Conservation (phyloP, 1,284 basidiomycete genomes). For the Malassezia furfur region DNA sequence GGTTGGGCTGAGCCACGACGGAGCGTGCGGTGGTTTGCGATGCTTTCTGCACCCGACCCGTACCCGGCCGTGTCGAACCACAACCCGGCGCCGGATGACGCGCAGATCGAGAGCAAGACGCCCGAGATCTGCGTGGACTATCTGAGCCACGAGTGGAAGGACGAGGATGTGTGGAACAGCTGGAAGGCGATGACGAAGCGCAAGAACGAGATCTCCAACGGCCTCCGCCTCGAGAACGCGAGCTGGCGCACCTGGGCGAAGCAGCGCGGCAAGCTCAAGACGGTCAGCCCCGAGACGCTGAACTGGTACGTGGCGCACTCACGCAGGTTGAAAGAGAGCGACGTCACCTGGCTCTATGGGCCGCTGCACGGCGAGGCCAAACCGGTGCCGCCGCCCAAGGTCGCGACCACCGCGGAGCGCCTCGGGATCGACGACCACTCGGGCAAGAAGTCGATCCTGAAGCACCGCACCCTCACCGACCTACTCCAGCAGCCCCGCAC, state of each 20-base stretch:
- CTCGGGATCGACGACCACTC: constrained; percentile 51
- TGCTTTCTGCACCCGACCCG: constrained; percentile 46
- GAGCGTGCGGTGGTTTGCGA: constrained; percentile 6
- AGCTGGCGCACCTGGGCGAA: constrained; percentile 99
- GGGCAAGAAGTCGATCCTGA: constrained; percentile 74
- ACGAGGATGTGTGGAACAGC: constrained; percentile 95
- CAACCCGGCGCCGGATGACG: constrained; percentile 43
- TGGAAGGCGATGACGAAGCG: constrained; percentile 97
- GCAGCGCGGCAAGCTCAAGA: constrained; percentile 90
- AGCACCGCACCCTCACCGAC: constrained; percentile 85
- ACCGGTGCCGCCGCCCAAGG: constrained; percentile 54
- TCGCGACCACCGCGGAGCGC: constrained; percentile 53
- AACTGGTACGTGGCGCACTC: constrained; percentile 67
- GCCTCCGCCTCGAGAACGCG: constrained; percentile 87
- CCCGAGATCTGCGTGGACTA: constrained; percentile 60
- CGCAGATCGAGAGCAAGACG: constrained; percentile 41
- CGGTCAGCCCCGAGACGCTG: constrained; percentile 88
- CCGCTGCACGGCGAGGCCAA: constrained; percentile 67
- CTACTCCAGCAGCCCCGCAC: constrained; percentile 58
- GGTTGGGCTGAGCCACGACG: no score
- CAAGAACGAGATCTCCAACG: constrained; percentile 97
- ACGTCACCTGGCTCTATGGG: constrained; percentile 98
- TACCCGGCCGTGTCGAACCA: constrained; percentile 40
- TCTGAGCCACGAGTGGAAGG: constrained; percentile 84
- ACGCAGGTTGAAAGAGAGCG: constrained; percentile 90